Conservation (phyloP, 2,329 filamentous ascomycete genomes). For the Cercospora beticola region DNA sequence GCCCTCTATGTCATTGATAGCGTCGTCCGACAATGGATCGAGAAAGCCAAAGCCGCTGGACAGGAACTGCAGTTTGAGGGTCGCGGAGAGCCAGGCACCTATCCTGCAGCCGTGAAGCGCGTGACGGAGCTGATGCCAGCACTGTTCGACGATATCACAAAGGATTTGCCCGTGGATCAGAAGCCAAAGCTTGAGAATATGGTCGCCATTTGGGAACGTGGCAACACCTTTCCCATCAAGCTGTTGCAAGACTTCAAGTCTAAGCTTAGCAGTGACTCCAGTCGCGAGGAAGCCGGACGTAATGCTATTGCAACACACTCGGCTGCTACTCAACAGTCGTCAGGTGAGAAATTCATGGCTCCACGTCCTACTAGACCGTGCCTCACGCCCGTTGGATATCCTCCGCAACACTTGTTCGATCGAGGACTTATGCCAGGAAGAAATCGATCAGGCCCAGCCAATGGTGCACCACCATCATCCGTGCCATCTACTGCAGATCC, state of each 20-base stretch:
- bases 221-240: constrained; percentile 78
- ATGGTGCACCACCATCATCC: constrained; percentile 15
- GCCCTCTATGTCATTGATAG: constrained; percentile 99
- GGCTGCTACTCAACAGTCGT: constrained; percentile 19
- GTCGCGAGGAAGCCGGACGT: constrained; percentile 12
- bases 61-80: constrained; percentile 66
- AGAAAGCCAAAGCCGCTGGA: constrained; percentile 83
- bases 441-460: constrained; percentile 16
- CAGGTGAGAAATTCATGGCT: constrained; percentile 34
- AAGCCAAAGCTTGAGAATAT: constrained; percentile 98
- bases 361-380: constrained; percentile 34
- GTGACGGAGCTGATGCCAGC: constrained; percentile 92
- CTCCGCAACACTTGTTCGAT: constrained; percentile 35
- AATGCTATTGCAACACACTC: constrained; percentile 22
- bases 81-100: constrained; percentile 84
- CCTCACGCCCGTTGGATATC: constrained; percentile 34
- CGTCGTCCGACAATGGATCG: constrained; percentile 98
- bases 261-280: constrained; percentile 41
- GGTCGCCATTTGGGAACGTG: constrained; percentile 96
- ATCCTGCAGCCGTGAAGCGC: constrained; percentile 90
- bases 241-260: constrained; percentile 83
- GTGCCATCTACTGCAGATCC: constrained; percentile 16
- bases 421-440: constrained; percentile 33
- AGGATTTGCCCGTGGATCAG: constrained; percentile 85
- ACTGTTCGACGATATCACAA: constrained; percentile 93